These are phyloP conservation scores for Sporothrix inflata DNA, from an alignment of 2,329 filamentous ascomycete species.

Conservation along the genomic window DNA sequence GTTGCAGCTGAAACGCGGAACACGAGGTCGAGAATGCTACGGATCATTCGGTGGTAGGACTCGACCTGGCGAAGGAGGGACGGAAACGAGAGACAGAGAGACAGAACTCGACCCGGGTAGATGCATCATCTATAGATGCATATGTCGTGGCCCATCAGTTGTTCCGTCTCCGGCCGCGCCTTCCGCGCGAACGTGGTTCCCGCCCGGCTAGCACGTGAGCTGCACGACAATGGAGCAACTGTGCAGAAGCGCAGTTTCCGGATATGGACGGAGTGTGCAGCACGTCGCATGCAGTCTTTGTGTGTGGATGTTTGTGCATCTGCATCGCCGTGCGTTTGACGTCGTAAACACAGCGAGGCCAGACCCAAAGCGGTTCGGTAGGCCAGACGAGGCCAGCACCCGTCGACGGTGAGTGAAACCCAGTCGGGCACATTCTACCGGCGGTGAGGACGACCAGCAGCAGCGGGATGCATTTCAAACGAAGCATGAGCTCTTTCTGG, in stretches of 20 bases:
- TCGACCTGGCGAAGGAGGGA: not conserved
- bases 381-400: constrained; percentile 2
- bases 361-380: constrained; percentile 4
- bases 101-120: not conserved
- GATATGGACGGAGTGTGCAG: not conserved
- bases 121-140: not conserved
- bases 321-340: not conserved
- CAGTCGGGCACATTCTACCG: not conserved
- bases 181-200: constrained; percentile 15
- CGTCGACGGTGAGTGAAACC: constrained; percentile 5
- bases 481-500: not conserved
- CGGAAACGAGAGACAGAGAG: not conserved
- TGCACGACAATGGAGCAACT: not conserved
- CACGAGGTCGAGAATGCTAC: constrained; percentile 2
- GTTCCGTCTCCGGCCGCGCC: constrained; percentile 19
- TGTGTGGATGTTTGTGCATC: not conserved
- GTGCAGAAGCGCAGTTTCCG: constrained; percentile 17
- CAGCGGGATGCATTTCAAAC: not conserved
- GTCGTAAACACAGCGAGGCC: constrained; percentile 2
- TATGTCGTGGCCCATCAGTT: not conserved
- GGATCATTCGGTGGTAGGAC: constrained; percentile 15
- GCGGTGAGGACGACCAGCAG: not conserved
- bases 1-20: constrained; percentile 7
- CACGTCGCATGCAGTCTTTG: not conserved
- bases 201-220: constrained; percentile 8